phyloP scores from a whole-genome alignment of 306 rosid species.

The Trichosanthes cucumerina region DNA sequence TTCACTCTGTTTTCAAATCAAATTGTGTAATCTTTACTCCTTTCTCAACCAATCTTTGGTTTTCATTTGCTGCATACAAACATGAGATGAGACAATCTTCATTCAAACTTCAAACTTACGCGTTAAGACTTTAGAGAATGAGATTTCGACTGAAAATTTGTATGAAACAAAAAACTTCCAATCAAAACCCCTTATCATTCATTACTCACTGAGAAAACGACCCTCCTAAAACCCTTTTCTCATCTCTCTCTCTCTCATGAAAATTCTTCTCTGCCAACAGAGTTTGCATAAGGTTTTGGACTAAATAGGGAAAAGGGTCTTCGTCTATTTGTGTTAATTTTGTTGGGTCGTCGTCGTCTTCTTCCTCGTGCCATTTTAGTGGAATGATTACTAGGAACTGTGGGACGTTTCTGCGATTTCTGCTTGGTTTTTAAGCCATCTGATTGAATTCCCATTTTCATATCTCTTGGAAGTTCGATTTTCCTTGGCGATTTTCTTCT shows the following conservation, averaged over 20 bases:
- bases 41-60: neutral
- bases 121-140: neutral
- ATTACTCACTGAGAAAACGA: slow-evolving; percentile 2
- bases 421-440: neutral
- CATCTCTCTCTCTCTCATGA: neutral
- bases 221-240: neutral
- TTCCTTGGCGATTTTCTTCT: slow-evolving; percentile 16
- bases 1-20: neutral
- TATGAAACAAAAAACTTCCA: neutral
- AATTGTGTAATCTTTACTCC: neutral
- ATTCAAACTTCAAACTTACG: slow-evolving; percentile 6
- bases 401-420: neutral
- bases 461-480: slow-evolving; percentile 5
- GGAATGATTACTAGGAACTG: neutral
- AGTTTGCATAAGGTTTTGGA: neutral
- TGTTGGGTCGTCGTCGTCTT: neutral
- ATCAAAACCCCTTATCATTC: neutral
- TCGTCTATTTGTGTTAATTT: neutral
- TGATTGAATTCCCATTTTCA: neutral
- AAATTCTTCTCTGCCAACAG: neutral
- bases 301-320: neutral
- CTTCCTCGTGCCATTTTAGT: neutral
- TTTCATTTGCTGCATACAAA: neutral
- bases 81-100: neutral
- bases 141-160: neutral